Evolutionary conservation across 352 stramenopile genomes (phyloP).

Genomic region (Thalassiosira mediterranea): DNA sequence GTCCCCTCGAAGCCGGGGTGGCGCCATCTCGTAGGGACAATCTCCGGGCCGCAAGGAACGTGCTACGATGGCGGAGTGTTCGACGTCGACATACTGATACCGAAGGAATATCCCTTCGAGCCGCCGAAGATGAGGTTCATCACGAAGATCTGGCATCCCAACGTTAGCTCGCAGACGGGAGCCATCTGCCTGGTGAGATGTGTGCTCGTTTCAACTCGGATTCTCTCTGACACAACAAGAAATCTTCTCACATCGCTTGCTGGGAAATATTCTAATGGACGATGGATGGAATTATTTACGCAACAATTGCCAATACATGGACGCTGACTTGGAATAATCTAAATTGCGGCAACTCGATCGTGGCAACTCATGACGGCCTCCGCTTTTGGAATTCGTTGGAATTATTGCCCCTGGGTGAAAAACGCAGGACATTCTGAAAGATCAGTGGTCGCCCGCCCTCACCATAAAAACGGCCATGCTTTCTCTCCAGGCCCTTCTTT

Average conservation of each 20-base stretch:
- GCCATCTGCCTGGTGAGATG: constrained; percentile 93
- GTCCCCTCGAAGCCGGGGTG: constrained; percentile 28
- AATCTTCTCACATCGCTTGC: too few species aligned
- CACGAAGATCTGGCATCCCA: constrained; percentile 97
- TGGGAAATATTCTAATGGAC: too few species aligned
- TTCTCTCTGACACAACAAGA: too few species aligned
- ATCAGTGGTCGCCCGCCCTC: constrained; percentile 98
- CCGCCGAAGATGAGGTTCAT: constrained; percentile 93
- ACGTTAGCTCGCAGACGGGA: constrained; percentile 96
- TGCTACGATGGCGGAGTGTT: constrained; percentile 79
- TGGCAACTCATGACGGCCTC: too few species aligned
- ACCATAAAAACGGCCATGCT: constrained; percentile 99
- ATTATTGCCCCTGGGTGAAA: too few species aligned
- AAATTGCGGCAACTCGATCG: too few species aligned
- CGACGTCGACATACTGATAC: constrained; percentile 93
- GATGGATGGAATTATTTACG: constrained; percentile 1
- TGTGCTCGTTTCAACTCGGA: too few species aligned
- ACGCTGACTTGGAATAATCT: too few species aligned
- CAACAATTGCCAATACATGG: not conserved
- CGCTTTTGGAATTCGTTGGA: too few species aligned
- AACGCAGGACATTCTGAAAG: constrained; percentile 98
- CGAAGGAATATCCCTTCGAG: constrained; percentile 94
- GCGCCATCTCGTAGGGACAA: constrained; percentile 68
- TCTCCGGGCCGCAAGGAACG: constrained; percentile 65
- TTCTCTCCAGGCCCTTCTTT: constrained; percentile 98